These are phyloP conservation scores for Helotiales sp. DNA, from an alignment of 2,329 filamentous ascomycete genomes.

Conservation along the genomic window DNA sequence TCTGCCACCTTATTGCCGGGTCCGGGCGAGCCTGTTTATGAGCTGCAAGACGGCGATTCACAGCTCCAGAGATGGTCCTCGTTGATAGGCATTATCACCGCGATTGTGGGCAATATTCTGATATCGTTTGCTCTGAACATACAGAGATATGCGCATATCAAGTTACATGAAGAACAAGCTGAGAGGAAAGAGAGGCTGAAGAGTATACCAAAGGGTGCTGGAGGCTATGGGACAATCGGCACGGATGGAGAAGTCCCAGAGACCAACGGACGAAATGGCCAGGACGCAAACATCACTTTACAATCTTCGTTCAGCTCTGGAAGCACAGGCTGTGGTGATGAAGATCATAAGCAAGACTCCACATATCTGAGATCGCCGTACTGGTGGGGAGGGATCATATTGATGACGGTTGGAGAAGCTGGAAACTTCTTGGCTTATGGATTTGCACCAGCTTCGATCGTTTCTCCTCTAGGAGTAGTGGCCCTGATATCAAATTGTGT, in stretches of 20 bases:
- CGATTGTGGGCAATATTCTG: constrained; percentile 88
- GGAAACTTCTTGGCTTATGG: constrained; percentile 98
- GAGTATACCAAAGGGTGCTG: constrained; percentile 41
- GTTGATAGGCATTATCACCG: constrained; percentile 90
- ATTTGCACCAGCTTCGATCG: constrained; percentile 95
- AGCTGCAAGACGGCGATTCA: constrained; percentile 40
- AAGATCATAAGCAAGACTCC: constrained; percentile 41
- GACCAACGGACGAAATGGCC: constrained; percentile 37
- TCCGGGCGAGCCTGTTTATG: neutral
- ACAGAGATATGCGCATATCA: constrained; percentile 91
- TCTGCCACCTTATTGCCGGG: neutral
- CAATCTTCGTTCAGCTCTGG: constrained; percentile 50
- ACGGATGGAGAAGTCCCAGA: constrained; percentile 25
- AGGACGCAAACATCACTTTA: constrained; percentile 52
- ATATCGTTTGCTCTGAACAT: constrained; percentile 96
- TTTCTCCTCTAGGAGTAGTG: constrained; percentile 95
- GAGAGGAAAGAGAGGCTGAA: constrained; percentile 56
- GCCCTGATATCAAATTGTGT: constrained; percentile 95
- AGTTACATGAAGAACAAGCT: constrained; percentile 70
- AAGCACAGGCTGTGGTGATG: constrained; percentile 39
- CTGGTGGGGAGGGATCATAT: constrained; percentile 92
- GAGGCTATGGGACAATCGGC: constrained; percentile 41
- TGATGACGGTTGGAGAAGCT: constrained; percentile 91
- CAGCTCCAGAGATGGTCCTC: constrained; percentile 78
- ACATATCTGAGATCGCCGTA: constrained; percentile 89